Conservation (phyloP, 2,329 filamentous ascomycete genomes). For the Aspergillus chevalieri region DNA sequence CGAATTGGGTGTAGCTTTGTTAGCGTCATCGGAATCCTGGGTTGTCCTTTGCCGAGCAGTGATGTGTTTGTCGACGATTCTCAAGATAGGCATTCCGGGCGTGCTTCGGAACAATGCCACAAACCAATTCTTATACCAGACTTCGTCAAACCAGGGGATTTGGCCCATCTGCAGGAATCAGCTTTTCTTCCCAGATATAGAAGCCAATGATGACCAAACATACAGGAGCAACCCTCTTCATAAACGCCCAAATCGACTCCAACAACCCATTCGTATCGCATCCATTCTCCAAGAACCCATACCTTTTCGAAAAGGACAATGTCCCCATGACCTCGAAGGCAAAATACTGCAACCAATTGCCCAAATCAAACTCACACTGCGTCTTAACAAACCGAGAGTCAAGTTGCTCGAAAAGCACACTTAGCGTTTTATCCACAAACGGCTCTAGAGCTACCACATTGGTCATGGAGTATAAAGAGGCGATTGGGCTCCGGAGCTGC, state of each 20-base stretch:
- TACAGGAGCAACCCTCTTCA: slow-evolving; percentile 18
- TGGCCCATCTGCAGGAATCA: slow-evolving; percentile 14
- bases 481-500: slow-evolving; percentile 14
- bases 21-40: no score
- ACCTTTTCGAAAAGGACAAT: slow-evolving; percentile 35
- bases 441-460: slow-evolving; percentile 21
- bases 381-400: no score
- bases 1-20: no score
- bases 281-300: slow-evolving; percentile 39
- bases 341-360: slow-evolving; percentile 25
- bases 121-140: slow-evolving; percentile 15
- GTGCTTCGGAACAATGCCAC: no score
- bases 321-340: slow-evolving; percentile 39
- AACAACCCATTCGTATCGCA: slow-evolving; percentile 35
- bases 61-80: slow-evolving; percentile 10
- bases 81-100: slow-evolving; percentile 24
- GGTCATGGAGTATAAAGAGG: slow-evolving; percentile 23
- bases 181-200: no score
- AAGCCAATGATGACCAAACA: no score
- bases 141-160: slow-evolving; percentile 21
- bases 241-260: slow-evolving; percentile 21
- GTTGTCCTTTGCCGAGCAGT: no score
- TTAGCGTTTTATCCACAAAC: slow-evolving; percentile 15
- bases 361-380: slow-evolving; percentile 5
- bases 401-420: not conserved